phyloP scores from a whole-genome alignment of 2,329 filamentous ascomycete species.

The Curvularia lunata region DNA sequence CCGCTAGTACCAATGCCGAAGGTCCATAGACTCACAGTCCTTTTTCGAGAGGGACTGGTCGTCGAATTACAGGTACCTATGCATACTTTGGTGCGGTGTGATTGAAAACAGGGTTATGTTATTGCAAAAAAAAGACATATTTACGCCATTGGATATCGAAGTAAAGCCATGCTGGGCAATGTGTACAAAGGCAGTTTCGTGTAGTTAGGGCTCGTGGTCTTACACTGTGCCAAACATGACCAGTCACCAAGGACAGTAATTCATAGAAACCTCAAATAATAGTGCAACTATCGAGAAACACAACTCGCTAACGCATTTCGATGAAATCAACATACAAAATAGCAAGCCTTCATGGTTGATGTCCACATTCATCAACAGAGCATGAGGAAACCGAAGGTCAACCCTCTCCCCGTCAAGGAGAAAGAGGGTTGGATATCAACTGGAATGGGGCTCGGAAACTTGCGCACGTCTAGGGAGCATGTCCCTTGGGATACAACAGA shows the following conservation, averaged over 20 bases:
- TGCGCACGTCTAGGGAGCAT: neutral
- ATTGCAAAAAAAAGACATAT: neutral
- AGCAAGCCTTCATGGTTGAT: neutral
- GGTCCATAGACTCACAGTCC: neutral
- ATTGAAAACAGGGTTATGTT: neutral
- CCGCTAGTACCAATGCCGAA: neutral
- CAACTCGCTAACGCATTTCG: neutral
- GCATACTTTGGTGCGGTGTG: neutral
- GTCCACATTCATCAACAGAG: neutral
- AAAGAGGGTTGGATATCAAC: neutral
- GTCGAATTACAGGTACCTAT: neutral
- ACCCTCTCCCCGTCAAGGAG: neutral
- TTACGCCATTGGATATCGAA: slow-evolving; percentile 5
- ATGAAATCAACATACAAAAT: neutral
- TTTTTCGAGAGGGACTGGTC: neutral
- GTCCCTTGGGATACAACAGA: neutral
- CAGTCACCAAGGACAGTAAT: neutral
- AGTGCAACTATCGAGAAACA: neutral
- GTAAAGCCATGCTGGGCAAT: neutral
- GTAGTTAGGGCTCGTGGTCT: neutral
- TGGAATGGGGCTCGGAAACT: neutral
- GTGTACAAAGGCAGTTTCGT: neutral
- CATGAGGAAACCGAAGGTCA: neutral
- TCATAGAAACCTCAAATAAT: neutral
- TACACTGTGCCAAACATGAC: neutral